phyloP scores from a whole-genome alignment of 108 stramenopile species.

The Craspedostauros australis region DNA sequence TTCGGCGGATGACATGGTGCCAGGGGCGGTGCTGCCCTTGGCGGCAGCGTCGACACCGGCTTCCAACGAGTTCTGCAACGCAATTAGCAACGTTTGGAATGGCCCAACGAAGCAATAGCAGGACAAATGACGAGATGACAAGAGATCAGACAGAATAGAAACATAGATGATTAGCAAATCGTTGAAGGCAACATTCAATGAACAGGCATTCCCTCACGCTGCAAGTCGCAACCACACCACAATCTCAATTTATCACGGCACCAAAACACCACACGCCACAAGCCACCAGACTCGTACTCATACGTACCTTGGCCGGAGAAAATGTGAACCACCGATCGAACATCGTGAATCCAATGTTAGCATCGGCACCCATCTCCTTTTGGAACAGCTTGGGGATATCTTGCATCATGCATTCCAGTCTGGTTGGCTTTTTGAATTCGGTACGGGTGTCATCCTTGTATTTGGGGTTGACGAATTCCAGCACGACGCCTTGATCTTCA shows the following conservation, averaged over 20 bases:
- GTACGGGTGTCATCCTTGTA: constrained; percentile 89
- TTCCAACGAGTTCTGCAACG: constrained; percentile 75
- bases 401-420: constrained; percentile 99
- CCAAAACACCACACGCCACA: no score
- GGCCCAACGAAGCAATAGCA: not conserved
- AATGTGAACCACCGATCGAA: constrained; percentile 95
- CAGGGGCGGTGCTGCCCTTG: constrained; percentile 73
- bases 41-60: constrained; percentile 77
- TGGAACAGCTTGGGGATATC: constrained; percentile 96
- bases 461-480: constrained; percentile 99
- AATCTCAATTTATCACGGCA: no score
- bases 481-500: constrained; percentile 88
- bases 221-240: no score
- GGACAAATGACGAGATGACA: not conserved
- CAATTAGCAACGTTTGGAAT: not conserved
- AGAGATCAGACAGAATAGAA: not conserved
- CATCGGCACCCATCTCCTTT: constrained; percentile 79
- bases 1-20: constrained; percentile 85
- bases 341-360: constrained; percentile 95
- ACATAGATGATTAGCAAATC: no score
- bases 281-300: no score
- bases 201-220: no score
- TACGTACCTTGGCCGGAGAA: constrained; percentile 85
- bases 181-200: no score
- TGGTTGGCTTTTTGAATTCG: constrained; percentile 96